A percentile compares a stretch with the other conserved stretches of the same genome.
Evolutionary conservation across 2,329 filamentous ascomycete species (phyloP).

Genomic region (Thermomyces lanuginosus): DNA sequence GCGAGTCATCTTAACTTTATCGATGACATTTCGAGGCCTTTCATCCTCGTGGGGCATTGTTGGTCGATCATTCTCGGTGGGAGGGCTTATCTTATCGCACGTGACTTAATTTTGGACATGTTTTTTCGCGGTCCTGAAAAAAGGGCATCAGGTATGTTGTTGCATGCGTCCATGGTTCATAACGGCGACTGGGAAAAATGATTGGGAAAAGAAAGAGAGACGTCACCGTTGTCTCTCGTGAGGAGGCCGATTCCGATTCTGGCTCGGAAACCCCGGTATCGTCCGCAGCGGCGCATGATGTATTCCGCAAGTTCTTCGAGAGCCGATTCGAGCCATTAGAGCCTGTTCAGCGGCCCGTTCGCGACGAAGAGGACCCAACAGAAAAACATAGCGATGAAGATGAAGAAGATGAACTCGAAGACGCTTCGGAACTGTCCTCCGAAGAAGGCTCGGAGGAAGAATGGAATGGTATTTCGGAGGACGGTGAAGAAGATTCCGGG

Average conservation of each 20-base stretch:
- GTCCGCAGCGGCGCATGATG: no score
- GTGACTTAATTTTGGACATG: slow-evolving; percentile 14
- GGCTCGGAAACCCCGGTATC: no score
- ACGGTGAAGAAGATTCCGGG: slow-evolving; percentile 49
- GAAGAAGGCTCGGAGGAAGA: no score
- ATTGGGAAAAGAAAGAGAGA: slow-evolving; percentile 35
- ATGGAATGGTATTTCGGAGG: no score
- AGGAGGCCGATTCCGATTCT: no score
- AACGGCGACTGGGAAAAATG: slow-evolving; percentile 11
- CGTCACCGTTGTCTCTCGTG: slow-evolving; percentile 16
- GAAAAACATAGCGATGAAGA: slow-evolving; percentile 29
- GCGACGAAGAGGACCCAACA: slow-evolving; percentile 10
- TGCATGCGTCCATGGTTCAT: neutral
- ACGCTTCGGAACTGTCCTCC: slow-evolving; percentile 4
- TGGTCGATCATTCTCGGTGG: slow-evolving; percentile 1
- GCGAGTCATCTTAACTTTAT: slow-evolving; percentile 54
- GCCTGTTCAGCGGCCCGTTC: neutral
- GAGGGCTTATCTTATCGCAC: slow-evolving; percentile 23
- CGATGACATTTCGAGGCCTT: neutral
- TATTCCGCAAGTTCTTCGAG: slow-evolving; percentile 76
- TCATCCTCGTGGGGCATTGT: neutral
- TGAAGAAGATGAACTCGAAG: slow-evolving; percentile 9
- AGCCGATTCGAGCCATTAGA: slow-evolving; percentile 62
- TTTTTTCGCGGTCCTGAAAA: slow-evolving; percentile 2
- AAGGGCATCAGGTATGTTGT: no score